These are phyloP conservation scores for Pulicaria dysenterica DNA, from an alignment of 129 eudicot genomes.

Conservation along the genomic window DNA sequence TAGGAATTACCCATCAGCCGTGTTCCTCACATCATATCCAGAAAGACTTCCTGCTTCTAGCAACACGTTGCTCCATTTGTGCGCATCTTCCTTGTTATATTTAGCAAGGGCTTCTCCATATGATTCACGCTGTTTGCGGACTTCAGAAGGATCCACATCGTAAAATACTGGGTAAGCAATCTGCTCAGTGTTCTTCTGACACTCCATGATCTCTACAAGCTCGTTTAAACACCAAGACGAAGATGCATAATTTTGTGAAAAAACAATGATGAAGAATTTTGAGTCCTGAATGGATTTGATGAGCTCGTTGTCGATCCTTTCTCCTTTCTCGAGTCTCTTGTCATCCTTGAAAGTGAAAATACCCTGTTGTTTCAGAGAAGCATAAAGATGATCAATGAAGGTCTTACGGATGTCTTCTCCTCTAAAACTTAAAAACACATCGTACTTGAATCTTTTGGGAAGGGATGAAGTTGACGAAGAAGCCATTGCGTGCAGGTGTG, in stretches of 20 bases:
- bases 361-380: background rate
- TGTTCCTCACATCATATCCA: slow-evolving; percentile 4
- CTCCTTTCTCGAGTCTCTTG: background rate
- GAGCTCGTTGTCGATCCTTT: background rate
- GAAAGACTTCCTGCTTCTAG: background rate
- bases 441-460: background rate
- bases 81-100: background rate
- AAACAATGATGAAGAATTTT: background rate
- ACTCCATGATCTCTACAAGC: background rate
- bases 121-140: background rate
- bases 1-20: slow-evolving; percentile 14
- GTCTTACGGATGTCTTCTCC: slow-evolving; percentile 1
- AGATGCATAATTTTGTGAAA: background rate
- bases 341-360: slow-evolving; percentile 11
- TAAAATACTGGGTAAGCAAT: slow-evolving; percentile 6
- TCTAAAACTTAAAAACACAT: background rate
- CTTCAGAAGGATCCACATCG: background rate
- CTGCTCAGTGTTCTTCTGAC: background rate
- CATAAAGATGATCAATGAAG: background rate
- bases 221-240: background rate
- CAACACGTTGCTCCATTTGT: background rate
- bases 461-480: slow-evolving; percentile 9
- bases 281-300: background rate
- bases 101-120: background rate
- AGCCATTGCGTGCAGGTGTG: background rate